A percentile compares a stretch with the other conserved stretches of the same genome.
These are phyloP conservation scores for Parastagonospora avenae DNA, from an alignment of 2,329 filamentous ascomycete genomes.

Conservation along the genomic window DNA sequence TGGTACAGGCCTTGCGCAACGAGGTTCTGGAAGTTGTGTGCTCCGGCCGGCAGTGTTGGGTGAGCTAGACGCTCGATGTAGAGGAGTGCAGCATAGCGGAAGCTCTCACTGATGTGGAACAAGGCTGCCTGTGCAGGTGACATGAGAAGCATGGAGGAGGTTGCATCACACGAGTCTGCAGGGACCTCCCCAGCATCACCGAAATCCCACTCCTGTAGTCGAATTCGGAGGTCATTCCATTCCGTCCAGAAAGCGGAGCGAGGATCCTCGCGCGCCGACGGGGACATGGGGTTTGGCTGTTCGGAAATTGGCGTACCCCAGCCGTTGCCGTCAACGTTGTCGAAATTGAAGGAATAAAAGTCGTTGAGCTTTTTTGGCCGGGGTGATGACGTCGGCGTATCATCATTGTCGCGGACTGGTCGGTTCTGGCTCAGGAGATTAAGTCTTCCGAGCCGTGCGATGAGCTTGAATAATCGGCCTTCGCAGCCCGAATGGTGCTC, in stretches of 20 bases:
- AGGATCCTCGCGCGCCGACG: constrained; percentile 59
- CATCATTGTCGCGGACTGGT: constrained; percentile 48
- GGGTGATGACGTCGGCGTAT: constrained; percentile 41
- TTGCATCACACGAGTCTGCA: constrained; percentile 29
- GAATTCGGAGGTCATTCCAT: constrained; percentile 79
- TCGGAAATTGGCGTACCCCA: constrained; percentile 65
- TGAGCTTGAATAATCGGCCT: constrained; percentile 81
- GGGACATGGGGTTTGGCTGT: constrained; percentile 43
- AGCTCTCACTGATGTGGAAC: constrained; percentile 83
- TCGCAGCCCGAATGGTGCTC: constrained; percentile 92
- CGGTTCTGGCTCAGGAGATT: constrained; percentile 79
- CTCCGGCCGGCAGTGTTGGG: constrained; percentile 72
- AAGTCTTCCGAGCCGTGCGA: constrained; percentile 80
- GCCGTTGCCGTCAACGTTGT: constrained; percentile 70
- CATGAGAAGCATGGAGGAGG: constrained; percentile 30
- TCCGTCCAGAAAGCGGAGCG: constrained; percentile 75
- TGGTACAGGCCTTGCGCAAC: constrained; percentile 84
- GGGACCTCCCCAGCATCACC: constrained; percentile 34
- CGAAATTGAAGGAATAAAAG: constrained; percentile 60
- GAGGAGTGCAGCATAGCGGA: constrained; percentile 85
- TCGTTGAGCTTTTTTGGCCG: constrained; percentile 47
- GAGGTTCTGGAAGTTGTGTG: constrained; percentile 80
- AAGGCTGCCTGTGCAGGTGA: constrained; percentile 71
- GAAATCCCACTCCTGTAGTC: constrained; percentile 82
- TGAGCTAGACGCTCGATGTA: constrained; percentile 88